Evolutionary conservation across 345 rosid species (phyloP).

Genomic region (Rhodomyrtus tomentosa): DNA sequence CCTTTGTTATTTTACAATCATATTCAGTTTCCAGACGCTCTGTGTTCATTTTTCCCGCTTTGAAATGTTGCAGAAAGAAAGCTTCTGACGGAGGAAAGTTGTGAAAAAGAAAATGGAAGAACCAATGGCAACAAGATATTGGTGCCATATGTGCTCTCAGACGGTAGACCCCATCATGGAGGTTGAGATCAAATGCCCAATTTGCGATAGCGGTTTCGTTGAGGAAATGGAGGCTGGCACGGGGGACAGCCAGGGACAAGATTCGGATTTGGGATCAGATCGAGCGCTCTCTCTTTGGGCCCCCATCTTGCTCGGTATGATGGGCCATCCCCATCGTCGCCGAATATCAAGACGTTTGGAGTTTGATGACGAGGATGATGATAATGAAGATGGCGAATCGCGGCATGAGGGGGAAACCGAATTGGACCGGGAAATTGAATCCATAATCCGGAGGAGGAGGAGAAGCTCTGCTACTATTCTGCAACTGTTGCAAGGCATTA

Average conservation of each 20-base stretch:
- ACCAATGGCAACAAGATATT: constrained; percentile 33
- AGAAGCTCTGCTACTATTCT: constrained; percentile 62
- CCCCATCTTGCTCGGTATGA: constrained; percentile 79
- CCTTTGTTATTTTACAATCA: not conserved
- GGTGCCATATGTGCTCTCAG: constrained; percentile 65
- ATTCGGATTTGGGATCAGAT: constrained; percentile 62
- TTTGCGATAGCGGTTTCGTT: constrained; percentile 50
- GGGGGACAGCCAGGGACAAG: constrained; percentile 19
- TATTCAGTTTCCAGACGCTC: not conserved
- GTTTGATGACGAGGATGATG: constrained; percentile 41
- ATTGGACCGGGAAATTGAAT: constrained; percentile 58
- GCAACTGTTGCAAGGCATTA: constrained; percentile 75
- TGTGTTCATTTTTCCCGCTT: not conserved
- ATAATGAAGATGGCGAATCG: constrained; percentile 20
- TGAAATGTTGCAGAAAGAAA: not conserved
- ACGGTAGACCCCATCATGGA: constrained; percentile 59
- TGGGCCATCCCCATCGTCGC: constrained; percentile 45
- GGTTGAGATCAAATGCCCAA: constrained; percentile 77
- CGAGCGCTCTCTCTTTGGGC: constrained; percentile 75
- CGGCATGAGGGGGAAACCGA: constrained; percentile 40
- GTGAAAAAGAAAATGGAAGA: constrained; percentile 26
- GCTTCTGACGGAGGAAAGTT: not conserved
- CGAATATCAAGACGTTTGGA: constrained; percentile 46
- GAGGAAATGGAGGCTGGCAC: constrained; percentile 31
- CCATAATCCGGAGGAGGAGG: constrained; percentile 42